Percentiles rank a stretch among this genome's conserved stretches.
phyloP scores from a whole-genome alignment of 805 yeast genomes.

The Scheffersomyces spartinae region DNA sequence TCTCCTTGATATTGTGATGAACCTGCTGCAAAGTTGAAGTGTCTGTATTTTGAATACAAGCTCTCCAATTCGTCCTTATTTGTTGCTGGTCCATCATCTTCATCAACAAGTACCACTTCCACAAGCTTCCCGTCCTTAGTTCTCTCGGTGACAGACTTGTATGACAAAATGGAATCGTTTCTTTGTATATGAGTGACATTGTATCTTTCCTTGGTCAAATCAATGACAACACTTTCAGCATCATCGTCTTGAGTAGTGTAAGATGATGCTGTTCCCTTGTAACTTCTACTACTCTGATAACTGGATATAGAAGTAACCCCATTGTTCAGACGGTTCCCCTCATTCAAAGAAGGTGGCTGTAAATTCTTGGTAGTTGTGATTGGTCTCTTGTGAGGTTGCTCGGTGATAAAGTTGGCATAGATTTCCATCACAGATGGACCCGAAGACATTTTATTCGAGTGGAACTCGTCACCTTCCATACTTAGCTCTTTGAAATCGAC shows the following conservation, averaged over 20 bases:
- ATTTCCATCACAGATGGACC: too few species aligned
- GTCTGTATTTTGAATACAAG: conserved; percentile 30
- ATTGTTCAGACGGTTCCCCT: conserved; percentile 2
- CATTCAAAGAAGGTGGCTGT: conserved; percentile 5
- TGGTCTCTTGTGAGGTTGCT: too few species aligned
- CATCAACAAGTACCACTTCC: conserved; percentile 33
- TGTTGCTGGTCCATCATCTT: conserved; percentile 15
- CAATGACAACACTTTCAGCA: conserved; percentile 27
- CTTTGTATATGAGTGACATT: conserved; percentile 26
- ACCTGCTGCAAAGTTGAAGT: too few species aligned
- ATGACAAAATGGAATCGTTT: conserved; percentile 22
- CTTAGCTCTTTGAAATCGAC: conserved; percentile 28
- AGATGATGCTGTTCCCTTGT: conserved; percentile 10
- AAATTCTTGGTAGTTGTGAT: too few species aligned
- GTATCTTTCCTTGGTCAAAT: conserved; percentile 28
- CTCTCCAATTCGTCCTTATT: conserved; percentile 24
- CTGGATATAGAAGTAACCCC: too few species aligned
- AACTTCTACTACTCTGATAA: conserved; percentile 16
- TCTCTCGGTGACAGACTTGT: conserved; percentile 27
- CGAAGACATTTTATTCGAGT: too few species aligned
- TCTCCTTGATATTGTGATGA: too few species aligned
- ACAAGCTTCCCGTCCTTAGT: conserved; percentile 25
- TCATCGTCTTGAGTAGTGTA: conserved; percentile 20
- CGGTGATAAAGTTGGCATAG: too few species aligned
- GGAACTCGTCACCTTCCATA: conserved; percentile 3